Conservation (phyloP, 768 basidiomycete genomes). For the Russula griseocarnosa region DNA sequence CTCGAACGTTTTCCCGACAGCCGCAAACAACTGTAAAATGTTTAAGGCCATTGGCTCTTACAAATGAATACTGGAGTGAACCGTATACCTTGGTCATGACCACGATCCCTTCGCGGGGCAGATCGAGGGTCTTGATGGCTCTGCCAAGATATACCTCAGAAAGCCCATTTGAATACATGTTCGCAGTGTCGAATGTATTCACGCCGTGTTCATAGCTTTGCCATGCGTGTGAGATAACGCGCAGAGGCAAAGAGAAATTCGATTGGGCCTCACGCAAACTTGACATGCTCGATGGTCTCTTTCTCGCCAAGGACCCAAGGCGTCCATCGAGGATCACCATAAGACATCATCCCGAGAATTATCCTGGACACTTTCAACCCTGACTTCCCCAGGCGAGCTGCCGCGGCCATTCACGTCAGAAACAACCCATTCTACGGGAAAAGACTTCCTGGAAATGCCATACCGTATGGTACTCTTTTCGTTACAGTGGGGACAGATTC, state of each 20-base stretch:
- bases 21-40: neutral
- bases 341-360: constrained; percentile 61
- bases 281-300: constrained; percentile 28
- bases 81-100: constrained; percentile 41
- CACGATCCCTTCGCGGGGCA: constrained; percentile 42
- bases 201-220: constrained; percentile 55
- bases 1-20: constrained; percentile 2
- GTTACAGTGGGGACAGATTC: constrained; percentile 6
- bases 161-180: constrained; percentile 36
- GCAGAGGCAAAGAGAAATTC: constrained; percentile 15
- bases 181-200: constrained; percentile 58
- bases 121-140: constrained; percentile 37
- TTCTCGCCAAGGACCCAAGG: constrained; percentile 37
- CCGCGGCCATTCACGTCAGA: neutral
- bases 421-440: neutral
- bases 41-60: neutral
- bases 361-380: constrained; percentile 62
- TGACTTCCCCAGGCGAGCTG: constrained; percentile 42
- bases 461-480: constrained; percentile 18
- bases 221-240: constrained; percentile 13
- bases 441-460: neutral
- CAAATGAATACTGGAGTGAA: neutral
- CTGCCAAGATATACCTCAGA: constrained; percentile 41
- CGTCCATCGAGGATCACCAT: constrained; percentile 39
- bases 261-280: constrained; percentile 30